Evolutionary conservation across 441 rosid species (phyloP).

Genomic region (Aquilaria agallochum): DNA sequence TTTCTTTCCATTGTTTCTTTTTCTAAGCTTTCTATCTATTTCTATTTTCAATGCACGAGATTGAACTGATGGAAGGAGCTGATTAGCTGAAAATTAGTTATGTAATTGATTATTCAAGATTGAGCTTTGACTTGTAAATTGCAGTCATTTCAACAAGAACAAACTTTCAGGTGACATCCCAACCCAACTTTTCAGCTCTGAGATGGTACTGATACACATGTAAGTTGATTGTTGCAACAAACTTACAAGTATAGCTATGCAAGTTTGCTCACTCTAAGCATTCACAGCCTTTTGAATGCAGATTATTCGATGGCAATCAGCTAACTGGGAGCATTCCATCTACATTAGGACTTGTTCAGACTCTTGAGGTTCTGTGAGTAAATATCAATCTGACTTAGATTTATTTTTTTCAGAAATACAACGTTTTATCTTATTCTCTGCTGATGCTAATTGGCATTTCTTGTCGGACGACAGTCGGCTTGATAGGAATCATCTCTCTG

Average conservation of each 20-base stretch:
- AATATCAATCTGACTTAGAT: slow-evolving; percentile 10
- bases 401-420: not conserved
- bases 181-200: slow-evolving; percentile 56
- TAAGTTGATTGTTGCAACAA: slow-evolving; percentile 31
- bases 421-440: not conserved
- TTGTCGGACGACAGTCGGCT: slow-evolving; percentile 65
- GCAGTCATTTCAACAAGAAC: slow-evolving; percentile 95
- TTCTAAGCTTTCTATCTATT: slow-evolving; percentile 9
- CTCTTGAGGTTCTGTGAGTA: slow-evolving; percentile 99
- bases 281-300: slow-evolving; percentile 19
- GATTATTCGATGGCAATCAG: slow-evolving; percentile 86
- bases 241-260: not conserved
- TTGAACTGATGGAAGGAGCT: not conserved
- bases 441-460: slow-evolving; percentile 1
- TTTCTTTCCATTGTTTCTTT: slow-evolving; percentile 5
- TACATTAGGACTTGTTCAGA: slow-evolving; percentile 59
- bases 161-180: slow-evolving; percentile 92
- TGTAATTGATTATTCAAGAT: not conserved
- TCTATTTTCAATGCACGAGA: not conserved
- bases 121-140: slow-evolving; percentile 7
- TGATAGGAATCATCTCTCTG: slow-evolving; percentile 74
- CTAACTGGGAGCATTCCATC: slow-evolving; percentile 70
- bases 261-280: slow-evolving; percentile 2
- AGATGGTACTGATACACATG: slow-evolving; percentile 87
- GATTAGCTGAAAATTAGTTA: not conserved